A percentile compares a stretch with the other conserved stretches of the same genome.
Evolutionary conservation across 1,284 basidiomycete genomes (phyloP).

Genomic region (Omphalotus olearius): DNA sequence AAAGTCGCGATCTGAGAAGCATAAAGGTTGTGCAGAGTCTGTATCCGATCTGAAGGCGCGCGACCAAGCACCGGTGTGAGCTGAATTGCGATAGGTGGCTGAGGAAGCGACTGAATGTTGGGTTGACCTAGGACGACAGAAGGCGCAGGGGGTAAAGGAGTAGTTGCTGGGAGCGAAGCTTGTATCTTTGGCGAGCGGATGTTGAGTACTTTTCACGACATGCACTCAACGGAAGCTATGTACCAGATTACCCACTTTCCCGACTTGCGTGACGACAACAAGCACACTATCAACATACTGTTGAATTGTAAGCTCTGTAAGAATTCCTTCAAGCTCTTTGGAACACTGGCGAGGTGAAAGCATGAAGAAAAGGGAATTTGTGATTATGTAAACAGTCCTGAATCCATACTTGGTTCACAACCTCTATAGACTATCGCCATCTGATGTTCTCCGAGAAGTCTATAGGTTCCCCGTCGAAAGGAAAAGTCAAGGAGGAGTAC

Average conservation of each 20-base stretch:
- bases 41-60: constrained; percentile 56
- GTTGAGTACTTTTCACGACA: constrained; percentile 4
- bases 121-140: constrained; percentile 26
- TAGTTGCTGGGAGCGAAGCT: constrained; percentile 69
- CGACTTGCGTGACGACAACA: constrained; percentile 81
- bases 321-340: constrained; percentile 48
- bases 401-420: not conserved
- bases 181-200: constrained; percentile 57
- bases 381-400: not conserved
- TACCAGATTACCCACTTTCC: constrained; percentile 85
- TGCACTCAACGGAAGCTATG: constrained; percentile 20
- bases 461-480: constrained; percentile 43
- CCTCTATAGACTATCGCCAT: not conserved
- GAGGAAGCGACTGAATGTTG: constrained; percentile 46
- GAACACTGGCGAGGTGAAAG: constrained; percentile 17
- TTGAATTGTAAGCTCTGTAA: constrained; percentile 77
- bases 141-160: constrained; percentile 47
- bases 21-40: constrained; percentile 78
- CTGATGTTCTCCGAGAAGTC: constrained; percentile 24
- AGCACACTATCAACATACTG: constrained; percentile 75
- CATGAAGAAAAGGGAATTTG: not conserved
- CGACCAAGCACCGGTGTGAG: constrained; percentile 77
- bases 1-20: constrained; percentile 83
- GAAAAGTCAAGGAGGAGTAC: constrained; percentile 50
- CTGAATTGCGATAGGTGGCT: constrained; percentile 68